Evolutionary conservation across 371 early-diverging fungal genomes (phyloP), one percentile per base, ranked within the genome.

Genomic region (Paramicrosporidium saccamoebae): DNA sequence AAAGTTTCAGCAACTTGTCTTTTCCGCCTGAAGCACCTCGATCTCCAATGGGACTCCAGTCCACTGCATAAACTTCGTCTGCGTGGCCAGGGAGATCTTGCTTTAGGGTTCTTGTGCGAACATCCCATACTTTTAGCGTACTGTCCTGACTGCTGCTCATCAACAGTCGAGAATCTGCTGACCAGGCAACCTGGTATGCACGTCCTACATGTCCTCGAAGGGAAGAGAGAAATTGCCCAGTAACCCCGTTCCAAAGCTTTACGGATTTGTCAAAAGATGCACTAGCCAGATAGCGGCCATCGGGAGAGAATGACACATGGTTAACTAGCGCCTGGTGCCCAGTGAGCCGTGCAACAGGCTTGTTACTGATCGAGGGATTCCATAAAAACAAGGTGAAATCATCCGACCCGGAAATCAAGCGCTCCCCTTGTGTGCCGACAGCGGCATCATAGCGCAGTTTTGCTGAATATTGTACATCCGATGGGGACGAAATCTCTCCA

Each of bases 181-280:
- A 78, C 62, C 67, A 92, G 33, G 62, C 58, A 6, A 81, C 68
- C 47, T 79, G 81, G 49, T 84, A 88, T 3, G 88, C 86, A 4
- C 75, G 58, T 23, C 67, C 64, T 13, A 82, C 81, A 39, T 92
- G 92, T 14, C 88, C 90, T 15, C 79, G 58, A 14, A 88, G 53
- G 19, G 75, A 69, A 4, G 69, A 55, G 21, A 84, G 46, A 37
- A 86, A 92, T 53, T 69, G 71, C 31, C 98, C 95, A 1, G 66
- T 73, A 2, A 32, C 32, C 10, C 73, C 78, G 41, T 84, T 86
- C 96, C 96, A 95, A 12, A 94, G 35, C 48, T 90, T 92, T 17
- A 95, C 79, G 13, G 74, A 69, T 37, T 82, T 92, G 49, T 95
- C 96, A 38, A 95, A 97, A 12, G 81, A 73, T 2, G 84, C 90